Evolutionary conservation across 257 asterid genomes (phyloP).

Genomic region (Cruciata laevipes): DNA sequence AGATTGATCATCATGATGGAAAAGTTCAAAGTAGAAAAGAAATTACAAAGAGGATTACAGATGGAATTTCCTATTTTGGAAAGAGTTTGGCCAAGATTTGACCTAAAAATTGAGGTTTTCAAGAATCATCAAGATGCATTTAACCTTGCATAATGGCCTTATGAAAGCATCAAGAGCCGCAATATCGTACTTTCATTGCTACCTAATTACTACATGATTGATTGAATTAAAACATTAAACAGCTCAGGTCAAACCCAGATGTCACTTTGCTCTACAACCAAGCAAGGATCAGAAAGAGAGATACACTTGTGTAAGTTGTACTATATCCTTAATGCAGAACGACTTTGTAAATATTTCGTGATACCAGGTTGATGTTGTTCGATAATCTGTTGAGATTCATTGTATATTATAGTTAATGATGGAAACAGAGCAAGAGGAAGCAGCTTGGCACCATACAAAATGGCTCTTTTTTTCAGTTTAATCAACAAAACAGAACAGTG

Average conservation of each 20-base stretch:
- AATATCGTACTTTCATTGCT: background rate
- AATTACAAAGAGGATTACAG: background rate
- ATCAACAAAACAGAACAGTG: background rate
- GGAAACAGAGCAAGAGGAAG: conserved; percentile 4
- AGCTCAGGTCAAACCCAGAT: background rate
- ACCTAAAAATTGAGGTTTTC: background rate
- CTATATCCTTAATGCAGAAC: too few relatives aligned
- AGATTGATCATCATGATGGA: background rate
- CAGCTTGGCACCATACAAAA: conserved; percentile 17
- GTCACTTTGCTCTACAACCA: conserved; percentile 4
- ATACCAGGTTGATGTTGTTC: too few relatives aligned
- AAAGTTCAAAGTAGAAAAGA: background rate
- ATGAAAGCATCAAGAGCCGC: too few relatives aligned
- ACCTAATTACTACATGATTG: background rate
- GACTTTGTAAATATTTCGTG: too few relatives aligned
- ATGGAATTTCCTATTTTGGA: background rate
- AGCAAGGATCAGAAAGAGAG: background rate
- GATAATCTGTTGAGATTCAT: too few relatives aligned
- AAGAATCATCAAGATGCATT: background rate
- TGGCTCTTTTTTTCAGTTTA: background rate
- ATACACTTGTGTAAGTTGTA: too few relatives aligned
- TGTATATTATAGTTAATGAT: background rate
- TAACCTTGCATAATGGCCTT: background rate
- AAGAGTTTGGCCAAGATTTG: background rate
- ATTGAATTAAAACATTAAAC: background rate